phyloP scores from a whole-genome alignment of 176 grass and related monocot species.

The Bothriochloa decipiens region DNA sequence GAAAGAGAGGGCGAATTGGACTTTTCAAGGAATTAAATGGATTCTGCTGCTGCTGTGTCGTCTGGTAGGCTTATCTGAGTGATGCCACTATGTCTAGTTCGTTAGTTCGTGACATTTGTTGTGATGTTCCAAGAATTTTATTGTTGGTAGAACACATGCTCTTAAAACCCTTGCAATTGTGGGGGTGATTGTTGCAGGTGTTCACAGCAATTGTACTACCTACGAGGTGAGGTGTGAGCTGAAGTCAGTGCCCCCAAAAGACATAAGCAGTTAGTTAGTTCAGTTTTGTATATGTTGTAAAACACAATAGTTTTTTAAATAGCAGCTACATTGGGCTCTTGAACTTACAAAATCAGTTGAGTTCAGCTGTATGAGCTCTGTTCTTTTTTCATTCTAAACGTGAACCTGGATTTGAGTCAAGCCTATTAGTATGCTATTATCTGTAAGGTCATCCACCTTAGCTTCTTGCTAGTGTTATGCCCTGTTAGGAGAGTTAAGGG shows the following conservation, averaged over 20 bases:
- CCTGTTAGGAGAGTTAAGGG: no score
- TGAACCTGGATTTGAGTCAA: background rate
- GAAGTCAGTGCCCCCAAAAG: background rate
- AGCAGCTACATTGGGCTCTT: background rate
- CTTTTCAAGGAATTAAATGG: background rate
- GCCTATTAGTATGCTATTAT: background rate
- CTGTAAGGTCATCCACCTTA: slow-evolving; percentile 1
- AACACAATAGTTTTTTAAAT: background rate
- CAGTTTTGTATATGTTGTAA: background rate
- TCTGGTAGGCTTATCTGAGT: slow-evolving; percentile 5
- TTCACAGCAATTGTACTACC: background rate
- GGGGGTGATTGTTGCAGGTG: background rate
- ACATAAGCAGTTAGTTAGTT: background rate
- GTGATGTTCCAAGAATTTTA: background rate
- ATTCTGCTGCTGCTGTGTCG: background rate
- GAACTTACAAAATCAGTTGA: background rate
- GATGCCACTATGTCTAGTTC: background rate
- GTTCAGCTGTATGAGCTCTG: background rate
- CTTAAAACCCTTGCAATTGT: background rate
- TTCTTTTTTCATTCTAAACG: slow-evolving; percentile 1
- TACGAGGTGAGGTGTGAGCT: background rate
- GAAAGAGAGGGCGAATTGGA: background rate
- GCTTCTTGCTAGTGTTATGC: background rate
- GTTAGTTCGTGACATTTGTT: background rate
- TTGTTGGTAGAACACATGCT: background rate